Evolutionary conservation across 1,284 basidiomycete genomes (phyloP), one percentile per base, ranked within the genome.

Genomic region (Rhizoctonia solani): DNA sequence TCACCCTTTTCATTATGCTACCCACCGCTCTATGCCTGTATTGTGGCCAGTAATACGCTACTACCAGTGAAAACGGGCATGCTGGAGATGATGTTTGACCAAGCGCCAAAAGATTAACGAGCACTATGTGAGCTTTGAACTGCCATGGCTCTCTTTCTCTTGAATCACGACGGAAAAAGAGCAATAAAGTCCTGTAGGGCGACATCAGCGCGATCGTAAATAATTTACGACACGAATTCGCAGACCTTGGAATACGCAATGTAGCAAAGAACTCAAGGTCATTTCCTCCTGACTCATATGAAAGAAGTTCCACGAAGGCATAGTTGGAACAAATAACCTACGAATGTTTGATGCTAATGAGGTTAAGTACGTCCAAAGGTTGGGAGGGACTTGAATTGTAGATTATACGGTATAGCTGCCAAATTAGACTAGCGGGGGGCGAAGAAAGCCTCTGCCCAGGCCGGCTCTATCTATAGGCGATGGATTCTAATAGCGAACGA

Each of bases 251-350:
- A 54, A 39, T 54, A 6, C 53, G 27, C 29, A 54, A 23, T 54
- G 53, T 27, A 19, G 41, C 3, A 54, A 39, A 4, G 53, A 19
- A 14, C 32, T 5, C 5, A 27, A 5, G n/a, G n/a, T 19, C 19
- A 32, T 19, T n/a, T 54, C 32, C 4, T 54, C n/a, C n/a, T 21
- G 14, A 34, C n/a, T 54, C 34, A 54, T 54, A 6, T 14, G 4
- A 21, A 54, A 54, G 41, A 54, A 54, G 34, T 29, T 54, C 32
- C 53, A 39, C 5, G 53, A 34, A 39, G 25, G 19, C 53, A 54
- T 54, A 34, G 5, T 46, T 46, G 37, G 16, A 16, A 39, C 37
- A 16, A 39, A 16, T 39, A n/a, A n/a, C n/a, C n/a, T n/a, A n/a
- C n/a, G n/a, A n/a, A n/a, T n/a, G n/a, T n/a, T n/a, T n/a, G n/a